Evolutionary conservation across 2,329 filamentous ascomycete genomes (phyloP).

Genomic region (Ophiostoma populinum): DNA sequence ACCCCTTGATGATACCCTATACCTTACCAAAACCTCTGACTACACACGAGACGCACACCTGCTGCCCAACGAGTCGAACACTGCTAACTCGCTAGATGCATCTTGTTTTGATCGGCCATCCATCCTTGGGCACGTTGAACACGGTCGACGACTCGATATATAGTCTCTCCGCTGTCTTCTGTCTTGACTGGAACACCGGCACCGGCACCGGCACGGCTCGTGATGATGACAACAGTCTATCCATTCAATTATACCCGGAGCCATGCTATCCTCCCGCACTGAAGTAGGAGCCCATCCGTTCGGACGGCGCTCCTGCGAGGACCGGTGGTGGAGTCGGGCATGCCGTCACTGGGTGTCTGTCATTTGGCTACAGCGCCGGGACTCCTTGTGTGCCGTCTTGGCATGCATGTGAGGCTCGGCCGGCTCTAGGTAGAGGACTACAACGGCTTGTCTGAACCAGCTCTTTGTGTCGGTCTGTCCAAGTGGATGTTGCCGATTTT

Average conservation of each 20-base stretch:
- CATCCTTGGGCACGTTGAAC: too few relatives aligned
- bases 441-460: constrained; percentile 20
- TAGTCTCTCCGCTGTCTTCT: constrained; percentile 2
- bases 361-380: constrained; percentile 44
- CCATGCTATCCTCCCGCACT: constrained; percentile 62
- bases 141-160: not conserved
- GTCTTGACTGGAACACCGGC: constrained; percentile 1
- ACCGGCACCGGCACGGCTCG: constrained; percentile 2
- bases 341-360: constrained; percentile 22
- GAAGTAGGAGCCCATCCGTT: constrained; percentile 24
- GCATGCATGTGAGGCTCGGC: constrained; percentile 16
- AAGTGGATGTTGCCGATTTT: too few relatives aligned
- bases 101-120: too few relatives aligned
- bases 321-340: constrained; percentile 58
- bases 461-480: too few relatives aligned
- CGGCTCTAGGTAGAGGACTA: constrained; percentile 21
- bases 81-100: not conserved
- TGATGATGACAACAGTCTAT: constrained; percentile 52
- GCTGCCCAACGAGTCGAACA: not conserved
- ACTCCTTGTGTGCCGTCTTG: constrained; percentile 39
- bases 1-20: constrained; percentile 44
- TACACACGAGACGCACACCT: constrained; percentile 6
- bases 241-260: constrained; percentile 54
- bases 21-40: constrained; percentile 29
- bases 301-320: constrained; percentile 32